These are phyloP conservation scores for Penicillium sp. DNA, from an alignment of 2,329 filamentous ascomycete genomes.

Conservation along the genomic window DNA sequence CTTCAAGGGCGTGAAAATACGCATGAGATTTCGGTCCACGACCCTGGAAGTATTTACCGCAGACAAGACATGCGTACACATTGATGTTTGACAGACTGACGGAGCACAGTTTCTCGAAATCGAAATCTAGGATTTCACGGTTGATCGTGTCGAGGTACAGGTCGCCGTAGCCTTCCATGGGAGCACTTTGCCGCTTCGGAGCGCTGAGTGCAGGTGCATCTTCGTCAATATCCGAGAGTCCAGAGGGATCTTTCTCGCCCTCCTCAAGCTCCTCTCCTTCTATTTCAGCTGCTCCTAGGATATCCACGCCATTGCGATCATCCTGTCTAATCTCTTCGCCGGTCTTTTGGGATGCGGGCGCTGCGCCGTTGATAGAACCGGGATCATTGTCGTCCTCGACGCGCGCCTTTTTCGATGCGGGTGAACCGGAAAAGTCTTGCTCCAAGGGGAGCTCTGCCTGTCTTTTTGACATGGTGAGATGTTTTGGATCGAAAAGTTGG, in stretches of 20 bases:
- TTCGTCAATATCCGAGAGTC: constrained; percentile 35
- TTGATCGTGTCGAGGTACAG: constrained; percentile 98
- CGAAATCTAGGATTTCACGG: constrained; percentile 88
- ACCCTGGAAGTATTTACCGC: constrained; percentile 96
- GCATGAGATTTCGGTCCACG: constrained; percentile 91
- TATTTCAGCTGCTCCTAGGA: constrained; percentile 63
- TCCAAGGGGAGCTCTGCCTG: constrained; percentile 45
- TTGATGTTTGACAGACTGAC: constrained; percentile 97
- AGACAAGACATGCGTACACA: constrained; percentile 95
- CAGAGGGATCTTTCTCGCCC: constrained; percentile 24
- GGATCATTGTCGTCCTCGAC: constrained; percentile 35
- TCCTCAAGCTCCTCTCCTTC: constrained; percentile 56
- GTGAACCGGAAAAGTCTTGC: constrained; percentile 36
- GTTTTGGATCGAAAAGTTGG: constrained; percentile 8
- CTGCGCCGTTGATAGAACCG: constrained; percentile 23
- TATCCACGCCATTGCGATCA: constrained; percentile 36
- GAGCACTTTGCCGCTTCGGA: constrained; percentile 66
- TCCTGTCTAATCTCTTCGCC: constrained; percentile 35
- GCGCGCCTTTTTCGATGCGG: constrained; percentile 44
- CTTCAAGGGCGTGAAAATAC: constrained; percentile 94
- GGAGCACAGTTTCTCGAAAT: constrained; percentile 98
- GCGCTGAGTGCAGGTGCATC: constrained; percentile 35
- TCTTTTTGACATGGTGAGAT: constrained; percentile 45
- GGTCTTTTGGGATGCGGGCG: constrained; percentile 23
- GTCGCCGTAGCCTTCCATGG: constrained; percentile 85